Conservation (phyloP, 1,284 basidiomycete genomes). For the Puccinia coronata region DNA sequence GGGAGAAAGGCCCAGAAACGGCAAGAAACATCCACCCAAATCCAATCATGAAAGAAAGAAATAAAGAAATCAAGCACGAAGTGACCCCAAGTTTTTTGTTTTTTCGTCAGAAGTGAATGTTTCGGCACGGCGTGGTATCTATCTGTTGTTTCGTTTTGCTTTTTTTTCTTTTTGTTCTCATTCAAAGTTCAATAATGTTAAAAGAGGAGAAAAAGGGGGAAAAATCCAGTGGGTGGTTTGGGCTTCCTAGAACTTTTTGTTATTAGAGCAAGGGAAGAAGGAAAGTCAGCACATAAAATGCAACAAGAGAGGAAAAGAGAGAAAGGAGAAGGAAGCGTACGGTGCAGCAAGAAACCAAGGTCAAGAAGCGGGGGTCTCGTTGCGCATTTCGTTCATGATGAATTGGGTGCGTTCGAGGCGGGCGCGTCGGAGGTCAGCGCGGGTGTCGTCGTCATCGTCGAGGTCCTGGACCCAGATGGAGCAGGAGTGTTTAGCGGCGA, state of each 20-base stretch:
- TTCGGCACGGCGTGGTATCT: too few relatives aligned
- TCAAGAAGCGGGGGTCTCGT: neutral
- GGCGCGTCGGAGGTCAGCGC: neutral
- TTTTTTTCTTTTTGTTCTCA: neutral
- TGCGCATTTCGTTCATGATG: neutral
- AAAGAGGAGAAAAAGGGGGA: neutral
- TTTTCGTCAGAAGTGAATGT: neutral
- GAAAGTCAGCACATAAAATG: neutral
- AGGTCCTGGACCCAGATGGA: slow-evolving; percentile 45
- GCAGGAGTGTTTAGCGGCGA: slow-evolving; percentile 7
- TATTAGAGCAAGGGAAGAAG: neutral
- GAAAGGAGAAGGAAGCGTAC: too few relatives aligned
- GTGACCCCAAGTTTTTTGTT: neutral
- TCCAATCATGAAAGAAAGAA: neutral
- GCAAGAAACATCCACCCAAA: neutral
- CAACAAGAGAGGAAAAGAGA: neutral
- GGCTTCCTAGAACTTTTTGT: neutral
- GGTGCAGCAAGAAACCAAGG: slow-evolving; percentile 1
- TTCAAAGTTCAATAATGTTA: neutral
- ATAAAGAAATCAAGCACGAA: neutral
- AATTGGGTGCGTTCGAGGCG: slow-evolving; percentile 14
- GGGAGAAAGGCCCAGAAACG: neutral
- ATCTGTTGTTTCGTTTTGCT: neutral
- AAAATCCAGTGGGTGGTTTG: neutral
- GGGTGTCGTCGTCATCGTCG: neutral